Evolutionary conservation across 768 basidiomycete species (phyloP).

Genomic region (Boletus huronensis): DNA sequence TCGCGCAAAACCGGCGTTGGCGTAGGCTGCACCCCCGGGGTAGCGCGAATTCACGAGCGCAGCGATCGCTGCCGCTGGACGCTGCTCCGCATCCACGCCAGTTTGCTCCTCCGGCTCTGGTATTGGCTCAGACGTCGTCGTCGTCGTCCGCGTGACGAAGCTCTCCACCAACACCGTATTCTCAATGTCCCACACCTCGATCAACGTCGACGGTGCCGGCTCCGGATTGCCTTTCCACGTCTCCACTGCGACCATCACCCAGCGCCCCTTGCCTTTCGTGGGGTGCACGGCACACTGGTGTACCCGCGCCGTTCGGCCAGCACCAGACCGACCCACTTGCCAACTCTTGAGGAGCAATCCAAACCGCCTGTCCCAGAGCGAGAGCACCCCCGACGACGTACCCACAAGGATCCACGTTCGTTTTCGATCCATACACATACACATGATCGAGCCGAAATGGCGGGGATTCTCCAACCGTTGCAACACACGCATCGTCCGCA

Average conservation of each 20-base stretch:
- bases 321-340: slow-evolving; percentile 61
- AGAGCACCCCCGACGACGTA: slow-evolving; percentile 78
- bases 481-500: slow-evolving; percentile 77
- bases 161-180: slow-evolving; percentile 75
- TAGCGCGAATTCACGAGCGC: slow-evolving; percentile 73
- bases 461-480: slow-evolving; percentile 81
- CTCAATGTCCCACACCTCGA: slow-evolving; percentile 95
- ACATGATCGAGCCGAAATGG: slow-evolving; percentile 83
- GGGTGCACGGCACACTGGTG: slow-evolving; percentile 82
- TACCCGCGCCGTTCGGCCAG: slow-evolving; percentile 54
- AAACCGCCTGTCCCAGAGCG: slow-evolving; percentile 95
- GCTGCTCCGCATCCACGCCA: slow-evolving; percentile 55
- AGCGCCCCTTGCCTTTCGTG: slow-evolving; percentile 80
- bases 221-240: slow-evolving; percentile 40
- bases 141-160: slow-evolving; percentile 56
- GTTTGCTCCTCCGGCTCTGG: slow-evolving; percentile 51
- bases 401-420: slow-evolving; percentile 87
- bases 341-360: slow-evolving; percentile 86
- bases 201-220: slow-evolving; percentile 44
- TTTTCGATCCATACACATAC: slow-evolving; percentile 79
- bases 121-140: slow-evolving; percentile 42
- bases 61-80: slow-evolving; percentile 72
- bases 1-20: slow-evolving; percentile 16
- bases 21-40: slow-evolving; percentile 31
- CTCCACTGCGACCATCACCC: slow-evolving; percentile 84